Conservation (phyloP, 345 rosid genomes). For the Boechera stricta region DNA sequence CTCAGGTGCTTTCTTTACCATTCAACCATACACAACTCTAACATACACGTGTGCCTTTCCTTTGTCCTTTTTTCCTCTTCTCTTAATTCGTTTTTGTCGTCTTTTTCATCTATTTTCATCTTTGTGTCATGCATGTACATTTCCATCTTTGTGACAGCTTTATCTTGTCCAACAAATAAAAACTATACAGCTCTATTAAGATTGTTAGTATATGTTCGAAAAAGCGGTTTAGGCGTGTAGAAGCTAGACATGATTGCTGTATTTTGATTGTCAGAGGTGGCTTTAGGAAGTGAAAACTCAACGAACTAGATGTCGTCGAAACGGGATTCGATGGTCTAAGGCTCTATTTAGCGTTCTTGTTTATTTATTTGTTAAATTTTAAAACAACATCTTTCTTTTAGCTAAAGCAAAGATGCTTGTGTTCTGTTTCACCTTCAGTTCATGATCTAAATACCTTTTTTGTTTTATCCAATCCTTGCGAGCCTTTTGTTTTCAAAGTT, state of each 20-base stretch:
- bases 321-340: neutral
- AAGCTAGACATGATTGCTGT: neutral
- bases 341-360: neutral
- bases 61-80: conserved; percentile 32
- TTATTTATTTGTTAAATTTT: neutral
- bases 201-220: neutral
- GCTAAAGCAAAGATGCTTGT: neutral
- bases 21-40: conserved; percentile 48
- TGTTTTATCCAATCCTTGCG: too few relatives aligned
- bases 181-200: conserved; percentile 4
- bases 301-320: neutral
- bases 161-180: neutral
- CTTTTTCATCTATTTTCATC: conserved; percentile 9
- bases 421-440: too few relatives aligned
- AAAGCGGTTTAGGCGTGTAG: neutral
- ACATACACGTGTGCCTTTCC: conserved; percentile 41
- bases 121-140: conserved; percentile 23
- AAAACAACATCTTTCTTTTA: neutral
- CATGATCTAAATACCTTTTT: neutral
- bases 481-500: too few relatives aligned
- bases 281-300: neutral
- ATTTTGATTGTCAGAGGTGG: neutral
- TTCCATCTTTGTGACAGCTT: conserved; percentile 4
- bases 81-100: conserved; percentile 42
- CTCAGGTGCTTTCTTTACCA: conserved; percentile 44